These are phyloP conservation scores for Triticum dicoccoides DNA, from an alignment of 176 grass and related monocot genomes.

Conservation along the genomic window DNA sequence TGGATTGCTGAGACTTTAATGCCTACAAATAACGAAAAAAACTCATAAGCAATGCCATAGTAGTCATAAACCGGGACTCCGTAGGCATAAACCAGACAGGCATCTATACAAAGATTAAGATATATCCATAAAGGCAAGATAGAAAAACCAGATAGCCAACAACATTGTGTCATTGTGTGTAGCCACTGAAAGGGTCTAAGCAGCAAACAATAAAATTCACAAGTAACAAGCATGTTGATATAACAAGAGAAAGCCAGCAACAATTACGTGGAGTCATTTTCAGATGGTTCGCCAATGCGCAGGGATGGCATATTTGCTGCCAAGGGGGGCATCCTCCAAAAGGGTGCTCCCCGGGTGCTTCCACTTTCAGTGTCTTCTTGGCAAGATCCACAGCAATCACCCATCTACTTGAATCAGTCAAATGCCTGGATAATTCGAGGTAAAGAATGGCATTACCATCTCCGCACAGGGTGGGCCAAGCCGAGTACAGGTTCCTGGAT, in stretches of 20 bases:
- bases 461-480: background rate
- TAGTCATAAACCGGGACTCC: background rate
- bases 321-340: background rate
- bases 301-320: background rate
- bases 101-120: background rate
- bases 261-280: background rate
- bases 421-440: background rate
- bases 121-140: background rate
- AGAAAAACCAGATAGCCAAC: background rate
- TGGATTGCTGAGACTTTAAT: background rate
- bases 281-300: background rate
- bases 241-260: background rate
- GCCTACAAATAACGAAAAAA: background rate
- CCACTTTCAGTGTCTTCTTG: conserved; percentile 3
- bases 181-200: background rate
- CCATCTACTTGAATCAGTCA: background rate
- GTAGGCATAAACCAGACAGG: background rate
- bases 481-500: background rate
- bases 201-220: background rate
- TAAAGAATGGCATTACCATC: background rate
- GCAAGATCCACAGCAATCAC: background rate
- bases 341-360: background rate
- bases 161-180: background rate
- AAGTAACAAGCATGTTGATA: background rate
- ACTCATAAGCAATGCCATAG: background rate